These are phyloP conservation scores for Limnanthes douglasii DNA, from an alignment of 345 rosid genomes.

Conservation along the genomic window DNA sequence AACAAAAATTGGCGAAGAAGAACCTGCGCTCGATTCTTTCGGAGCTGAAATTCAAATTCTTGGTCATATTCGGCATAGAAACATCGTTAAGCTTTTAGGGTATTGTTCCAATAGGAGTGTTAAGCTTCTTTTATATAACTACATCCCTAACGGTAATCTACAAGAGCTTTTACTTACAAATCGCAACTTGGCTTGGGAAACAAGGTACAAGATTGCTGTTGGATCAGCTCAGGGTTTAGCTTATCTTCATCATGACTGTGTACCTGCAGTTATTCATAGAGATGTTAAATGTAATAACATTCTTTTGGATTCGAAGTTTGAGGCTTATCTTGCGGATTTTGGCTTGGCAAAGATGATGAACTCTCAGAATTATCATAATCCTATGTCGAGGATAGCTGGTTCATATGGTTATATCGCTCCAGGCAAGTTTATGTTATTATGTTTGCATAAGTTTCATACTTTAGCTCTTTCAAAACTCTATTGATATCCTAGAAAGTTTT, in stretches of 20 bases:
- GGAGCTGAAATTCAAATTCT: conserved; percentile 90
- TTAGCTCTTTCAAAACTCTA: no score
- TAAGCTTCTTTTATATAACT: conserved; percentile 81
- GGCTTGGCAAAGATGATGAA: conserved; percentile 84
- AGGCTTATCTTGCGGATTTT: conserved; percentile 81
- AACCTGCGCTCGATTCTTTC: conserved; percentile 52
- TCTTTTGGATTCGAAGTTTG: conserved; percentile 67
- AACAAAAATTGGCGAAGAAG: conserved; percentile 40
- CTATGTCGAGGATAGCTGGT: conserved; percentile 82
- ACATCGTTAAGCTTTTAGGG: conserved; percentile 79
- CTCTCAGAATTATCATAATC: conserved; percentile 57
- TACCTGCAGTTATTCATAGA: conserved; percentile 76
- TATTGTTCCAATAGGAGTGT: conserved; percentile 75
- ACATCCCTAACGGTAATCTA: conserved; percentile 70
- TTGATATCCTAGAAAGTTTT: no score
- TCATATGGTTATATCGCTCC: conserved; percentile 96
- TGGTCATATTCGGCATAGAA: conserved; percentile 78
- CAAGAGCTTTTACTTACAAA: conserved; percentile 58
- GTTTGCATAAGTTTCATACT: no score
- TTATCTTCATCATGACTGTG: conserved; percentile 89
- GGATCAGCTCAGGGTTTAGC: conserved; percentile 92
- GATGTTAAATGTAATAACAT: conserved; percentile 92
- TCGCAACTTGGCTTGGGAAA: conserved; percentile 78
- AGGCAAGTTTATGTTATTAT: conserved; percentile 25
- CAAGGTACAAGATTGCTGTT: conserved; percentile 74